Conservation (phyloP, 345 rosid genomes). For the Dipteronia dyeriana region DNA sequence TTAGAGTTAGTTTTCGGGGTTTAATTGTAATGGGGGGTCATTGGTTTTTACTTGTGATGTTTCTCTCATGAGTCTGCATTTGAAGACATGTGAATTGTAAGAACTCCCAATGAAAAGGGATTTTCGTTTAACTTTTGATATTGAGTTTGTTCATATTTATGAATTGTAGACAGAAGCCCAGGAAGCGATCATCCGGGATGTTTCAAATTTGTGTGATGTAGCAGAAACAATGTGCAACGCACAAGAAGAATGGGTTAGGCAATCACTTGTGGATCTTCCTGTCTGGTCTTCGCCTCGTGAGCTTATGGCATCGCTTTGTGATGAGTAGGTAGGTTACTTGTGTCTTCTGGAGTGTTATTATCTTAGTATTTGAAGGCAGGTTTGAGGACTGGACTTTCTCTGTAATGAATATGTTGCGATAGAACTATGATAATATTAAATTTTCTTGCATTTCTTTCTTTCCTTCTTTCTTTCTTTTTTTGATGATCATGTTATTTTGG, state of each 20-base stretch:
- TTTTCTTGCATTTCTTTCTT: neutral
- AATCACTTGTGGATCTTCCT: conserved; percentile 51
- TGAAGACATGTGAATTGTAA: conserved; percentile 1
- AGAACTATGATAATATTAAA: neutral
- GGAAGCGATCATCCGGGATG: conserved; percentile 51
- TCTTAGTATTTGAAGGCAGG: conserved; percentile 1
- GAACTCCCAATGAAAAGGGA: neutral
- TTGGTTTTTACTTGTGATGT: neutral
- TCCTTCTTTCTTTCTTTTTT: neutral
- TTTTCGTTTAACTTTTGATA: neutral
- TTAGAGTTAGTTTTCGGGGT: neutral
- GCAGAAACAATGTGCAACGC: conserved; percentile 61
- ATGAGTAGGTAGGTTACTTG: conserved; percentile 32
- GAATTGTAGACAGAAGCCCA: conserved; percentile 63
- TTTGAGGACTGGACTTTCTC: neutral
- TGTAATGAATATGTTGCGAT: neutral
- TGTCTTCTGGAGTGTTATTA: neutral
- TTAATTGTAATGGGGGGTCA: neutral
- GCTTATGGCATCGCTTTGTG: conserved; percentile 70
- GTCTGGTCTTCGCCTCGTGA: conserved; percentile 76
- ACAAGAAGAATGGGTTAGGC: conserved; percentile 45
- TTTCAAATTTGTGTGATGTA: conserved; percentile 60
- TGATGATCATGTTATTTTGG: neutral
- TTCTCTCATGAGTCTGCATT: neutral
- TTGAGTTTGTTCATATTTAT: conserved; percentile 6